These are phyloP conservation scores for Malassezia vespertilionis DNA, from an alignment of 1,284 basidiomycete species.

Conservation along the genomic window DNA sequence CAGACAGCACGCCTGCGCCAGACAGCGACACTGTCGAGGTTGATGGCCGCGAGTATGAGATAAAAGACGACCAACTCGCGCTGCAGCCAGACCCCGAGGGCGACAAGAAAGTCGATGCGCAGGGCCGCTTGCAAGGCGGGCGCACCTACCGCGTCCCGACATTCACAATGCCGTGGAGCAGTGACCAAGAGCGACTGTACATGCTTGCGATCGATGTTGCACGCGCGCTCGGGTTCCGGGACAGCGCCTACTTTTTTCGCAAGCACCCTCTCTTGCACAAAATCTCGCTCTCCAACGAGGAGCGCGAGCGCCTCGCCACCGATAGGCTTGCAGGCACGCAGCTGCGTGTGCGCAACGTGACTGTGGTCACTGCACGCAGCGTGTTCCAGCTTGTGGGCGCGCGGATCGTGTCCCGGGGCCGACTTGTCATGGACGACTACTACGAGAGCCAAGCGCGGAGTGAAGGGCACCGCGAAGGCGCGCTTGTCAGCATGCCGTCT, in stretches of 20 bases:
- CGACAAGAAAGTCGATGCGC: constrained; percentile 76
- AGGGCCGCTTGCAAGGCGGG: constrained; percentile 73
- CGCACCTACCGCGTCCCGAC: constrained; percentile 78
- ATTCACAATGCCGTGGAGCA: constrained; percentile 67
- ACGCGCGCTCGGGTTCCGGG: constrained; percentile 83
- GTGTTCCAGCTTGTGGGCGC: constrained; percentile 90
- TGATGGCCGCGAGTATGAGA: constrained; percentile 63
- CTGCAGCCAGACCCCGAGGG: constrained; percentile 75
- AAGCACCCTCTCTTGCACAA: constrained; percentile 80
- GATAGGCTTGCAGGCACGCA: constrained; percentile 68
- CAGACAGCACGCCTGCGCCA: constrained; percentile 10
- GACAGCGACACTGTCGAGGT: constrained; percentile 58
- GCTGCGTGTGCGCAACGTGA: constrained; percentile 78
- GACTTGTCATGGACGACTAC: constrained; percentile 87
- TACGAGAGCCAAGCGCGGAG: constrained; percentile 70
- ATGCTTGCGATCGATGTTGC: constrained; percentile 96
- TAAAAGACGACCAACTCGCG: constrained; percentile 75
- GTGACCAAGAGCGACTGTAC: constrained; percentile 68
- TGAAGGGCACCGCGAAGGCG: constrained; percentile 40
- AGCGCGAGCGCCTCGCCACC: constrained; percentile 82
- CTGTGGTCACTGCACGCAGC: constrained; percentile 79
- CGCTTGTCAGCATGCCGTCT: constrained; percentile 32
- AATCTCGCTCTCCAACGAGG: constrained; percentile 53
- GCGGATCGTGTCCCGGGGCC: constrained; percentile 73
- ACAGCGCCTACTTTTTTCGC: constrained; percentile 92